A percentile compares a stretch with the other conserved stretches of the same genome.
Evolutionary conservation across 2,329 filamentous ascomycete species (phyloP).

Genomic region (Aureobasidium sp.): DNA sequence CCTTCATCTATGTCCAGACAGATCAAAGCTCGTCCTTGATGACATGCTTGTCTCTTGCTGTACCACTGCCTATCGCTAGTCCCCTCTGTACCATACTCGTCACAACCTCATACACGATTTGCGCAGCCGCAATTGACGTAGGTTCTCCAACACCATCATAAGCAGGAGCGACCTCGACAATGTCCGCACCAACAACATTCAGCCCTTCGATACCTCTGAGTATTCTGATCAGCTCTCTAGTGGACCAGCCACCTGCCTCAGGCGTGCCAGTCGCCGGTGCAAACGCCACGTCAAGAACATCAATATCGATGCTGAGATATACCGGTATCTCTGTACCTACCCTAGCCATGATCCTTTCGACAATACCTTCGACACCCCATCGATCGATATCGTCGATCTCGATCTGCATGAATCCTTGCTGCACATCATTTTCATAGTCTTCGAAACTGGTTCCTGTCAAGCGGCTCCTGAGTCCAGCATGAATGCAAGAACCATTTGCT

Average conservation of each 20-base stretch:
- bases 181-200: constrained; percentile 80
- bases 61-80: background rate
- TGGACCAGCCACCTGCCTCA: constrained; percentile 86
- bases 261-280: constrained; percentile 71
- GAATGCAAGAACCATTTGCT: constrained; percentile 63
- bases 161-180: constrained; percentile 79
- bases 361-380: constrained; percentile 60
- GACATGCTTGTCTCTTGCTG: background rate
- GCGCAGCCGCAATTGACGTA: constrained; percentile 75
- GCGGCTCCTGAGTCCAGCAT: constrained; percentile 69
- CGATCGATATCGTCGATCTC: constrained; percentile 80
- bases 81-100: constrained; percentile 57
- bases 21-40: background rate
- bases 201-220: constrained; percentile 71
- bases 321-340: constrained; percentile 54
- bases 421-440: constrained; percentile 61
- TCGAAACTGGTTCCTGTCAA: constrained; percentile 54
- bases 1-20: no score
- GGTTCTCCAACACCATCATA: constrained; percentile 75
- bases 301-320: constrained; percentile 76
- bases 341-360: constrained; percentile 59
- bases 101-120: constrained; percentile 79
- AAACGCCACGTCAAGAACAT: constrained; percentile 65
- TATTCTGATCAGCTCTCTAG: constrained; percentile 75
- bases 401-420: constrained; percentile 72